Evolutionary conservation across 73 alveolate genomes (phyloP).

Genomic region (Durusdinium trenchii): DNA sequence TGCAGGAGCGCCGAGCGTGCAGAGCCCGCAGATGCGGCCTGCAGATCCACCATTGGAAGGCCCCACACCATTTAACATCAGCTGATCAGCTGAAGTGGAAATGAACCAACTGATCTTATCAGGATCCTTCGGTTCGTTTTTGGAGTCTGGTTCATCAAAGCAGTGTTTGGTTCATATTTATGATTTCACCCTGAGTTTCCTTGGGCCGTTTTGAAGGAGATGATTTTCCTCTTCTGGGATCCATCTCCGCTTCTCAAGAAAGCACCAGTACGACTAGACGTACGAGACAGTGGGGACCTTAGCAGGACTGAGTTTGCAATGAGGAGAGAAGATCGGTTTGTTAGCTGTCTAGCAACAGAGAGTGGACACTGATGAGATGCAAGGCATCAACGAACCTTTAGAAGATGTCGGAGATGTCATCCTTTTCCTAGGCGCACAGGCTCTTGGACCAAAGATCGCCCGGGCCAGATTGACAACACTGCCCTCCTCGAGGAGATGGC

Average conservation of each 20-base stretch:
- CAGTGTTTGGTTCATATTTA: too few species aligned
- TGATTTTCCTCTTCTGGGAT: neutral
- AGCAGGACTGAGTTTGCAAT: neutral
- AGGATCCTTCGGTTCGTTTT: too few species aligned
- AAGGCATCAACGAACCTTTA: neutral
- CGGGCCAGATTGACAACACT: slow-evolving; percentile 77
- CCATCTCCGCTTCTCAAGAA: neutral
- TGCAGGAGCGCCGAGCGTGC: slow-evolving; percentile 89
- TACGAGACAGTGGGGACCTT: slow-evolving; percentile 6
- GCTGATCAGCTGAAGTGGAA: too few species aligned
- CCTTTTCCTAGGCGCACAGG: slow-evolving; percentile 51
- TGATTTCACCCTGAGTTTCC: too few species aligned
- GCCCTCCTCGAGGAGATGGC: slow-evolving; percentile 53
- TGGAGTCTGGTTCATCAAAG: too few species aligned
- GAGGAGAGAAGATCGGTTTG: neutral
- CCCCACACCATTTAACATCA: too few species aligned
- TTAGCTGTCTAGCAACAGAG: too few species aligned
- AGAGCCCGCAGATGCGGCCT: slow-evolving; percentile 88
- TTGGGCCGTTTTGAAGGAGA: neutral
- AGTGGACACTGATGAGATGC: too few species aligned
- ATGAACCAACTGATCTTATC: too few species aligned
- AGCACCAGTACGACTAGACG: neutral
- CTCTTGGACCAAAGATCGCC: slow-evolving; percentile 95
- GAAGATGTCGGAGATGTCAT: neutral
- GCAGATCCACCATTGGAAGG: slow-evolving; percentile 84